Conservation (phyloP, 257 asterid species). For the Dorcoceras hygrometricum region DNA sequence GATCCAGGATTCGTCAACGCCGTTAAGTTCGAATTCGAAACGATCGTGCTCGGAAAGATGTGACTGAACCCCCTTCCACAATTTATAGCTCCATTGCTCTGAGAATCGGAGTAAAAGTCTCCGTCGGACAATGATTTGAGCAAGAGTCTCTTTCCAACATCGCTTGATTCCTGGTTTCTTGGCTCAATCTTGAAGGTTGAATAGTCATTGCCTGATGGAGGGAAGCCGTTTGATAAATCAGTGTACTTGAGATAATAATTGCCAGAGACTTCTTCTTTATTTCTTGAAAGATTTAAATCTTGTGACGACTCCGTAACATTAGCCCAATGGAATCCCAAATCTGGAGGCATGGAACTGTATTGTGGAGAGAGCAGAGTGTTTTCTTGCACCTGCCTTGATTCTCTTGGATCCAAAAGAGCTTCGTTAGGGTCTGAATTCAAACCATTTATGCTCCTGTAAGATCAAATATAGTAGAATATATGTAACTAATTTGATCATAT, state of each 20-base stretch:
- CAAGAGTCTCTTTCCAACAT: slow-evolving; percentile 36
- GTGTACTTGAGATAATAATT: slow-evolving; percentile 37
- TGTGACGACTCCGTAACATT: slow-evolving; percentile 14
- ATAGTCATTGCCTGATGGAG: slow-evolving; percentile 32
- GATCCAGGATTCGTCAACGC: slow-evolving; percentile 24
- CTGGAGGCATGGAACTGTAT: slow-evolving; percentile 48
- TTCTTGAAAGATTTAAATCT: slow-evolving; percentile 33
- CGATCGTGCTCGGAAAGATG: slow-evolving; percentile 50
- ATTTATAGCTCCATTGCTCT: neutral
- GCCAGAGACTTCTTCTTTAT: slow-evolving; percentile 48
- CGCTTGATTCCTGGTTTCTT: slow-evolving; percentile 22
- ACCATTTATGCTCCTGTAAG: slow-evolving; percentile 33
- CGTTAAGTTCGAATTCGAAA: slow-evolving; percentile 35
- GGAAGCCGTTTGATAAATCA: slow-evolving; percentile 43
- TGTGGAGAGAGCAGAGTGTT: slow-evolving; percentile 27
- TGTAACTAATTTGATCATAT: no score
- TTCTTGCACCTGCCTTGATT: slow-evolving; percentile 36
- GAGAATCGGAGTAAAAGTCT: slow-evolving; percentile 28
- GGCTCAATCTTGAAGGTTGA: slow-evolving; percentile 1
- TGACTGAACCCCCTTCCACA: slow-evolving; percentile 39
- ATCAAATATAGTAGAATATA: neutral
- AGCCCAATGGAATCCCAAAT: slow-evolving; percentile 44
- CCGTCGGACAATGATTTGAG: slow-evolving; percentile 46
- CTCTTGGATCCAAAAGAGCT: slow-evolving; percentile 26
- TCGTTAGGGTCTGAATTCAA: slow-evolving; percentile 30